These are phyloP conservation scores for Penicillium riverlandense DNA, from an alignment of 495 filamentous ascomycete species.

Conservation along the genomic window DNA sequence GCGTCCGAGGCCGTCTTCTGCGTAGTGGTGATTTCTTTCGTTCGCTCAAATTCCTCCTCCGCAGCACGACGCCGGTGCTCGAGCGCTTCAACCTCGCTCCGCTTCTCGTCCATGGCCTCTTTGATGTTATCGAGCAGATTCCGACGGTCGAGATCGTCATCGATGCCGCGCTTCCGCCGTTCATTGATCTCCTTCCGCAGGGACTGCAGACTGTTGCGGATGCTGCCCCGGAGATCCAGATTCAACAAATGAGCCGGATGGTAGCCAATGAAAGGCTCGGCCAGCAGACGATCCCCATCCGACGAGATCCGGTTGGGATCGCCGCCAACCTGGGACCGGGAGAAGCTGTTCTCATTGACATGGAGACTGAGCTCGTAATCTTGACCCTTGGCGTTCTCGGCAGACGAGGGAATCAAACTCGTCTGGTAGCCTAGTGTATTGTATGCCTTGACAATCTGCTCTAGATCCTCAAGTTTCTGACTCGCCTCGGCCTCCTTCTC, in stretches of 20 bases:
- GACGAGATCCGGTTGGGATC: conserved; percentile 41
- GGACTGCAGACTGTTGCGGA: conserved; percentile 68
- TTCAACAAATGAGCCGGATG: conserved; percentile 82
- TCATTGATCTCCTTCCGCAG: conserved; percentile 86
- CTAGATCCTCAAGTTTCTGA: conserved; percentile 78
- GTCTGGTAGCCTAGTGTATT: conserved; percentile 92
- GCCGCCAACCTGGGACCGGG: conserved; percentile 60
- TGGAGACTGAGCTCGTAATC: conserved; percentile 78
- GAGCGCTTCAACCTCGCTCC: conserved; percentile 84
- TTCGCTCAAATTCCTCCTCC: conserved; percentile 89
- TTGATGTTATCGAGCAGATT: conserved; percentile 88
- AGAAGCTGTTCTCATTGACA: conserved; percentile 70
- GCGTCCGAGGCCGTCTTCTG: conserved; percentile 83
- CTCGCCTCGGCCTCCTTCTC: conserved; percentile 81
- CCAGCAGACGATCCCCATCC: conserved; percentile 61
- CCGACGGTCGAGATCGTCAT: conserved; percentile 82
- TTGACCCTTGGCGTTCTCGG: conserved; percentile 74
- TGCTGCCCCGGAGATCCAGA: conserved; percentile 71
- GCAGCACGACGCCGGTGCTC: conserved; percentile 77
- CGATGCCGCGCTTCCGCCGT: conserved; percentile 69
- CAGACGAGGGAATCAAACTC: conserved; percentile 76
- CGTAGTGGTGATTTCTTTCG: conserved; percentile 79
- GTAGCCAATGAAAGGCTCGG: conserved; percentile 77
- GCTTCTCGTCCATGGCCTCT: conserved; percentile 91
- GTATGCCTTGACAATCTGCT: conserved; percentile 78